Base-by-base conservation (phyloP, 495 filamentous ascomycete species). In the Glarea lozoyensis region DNA sequence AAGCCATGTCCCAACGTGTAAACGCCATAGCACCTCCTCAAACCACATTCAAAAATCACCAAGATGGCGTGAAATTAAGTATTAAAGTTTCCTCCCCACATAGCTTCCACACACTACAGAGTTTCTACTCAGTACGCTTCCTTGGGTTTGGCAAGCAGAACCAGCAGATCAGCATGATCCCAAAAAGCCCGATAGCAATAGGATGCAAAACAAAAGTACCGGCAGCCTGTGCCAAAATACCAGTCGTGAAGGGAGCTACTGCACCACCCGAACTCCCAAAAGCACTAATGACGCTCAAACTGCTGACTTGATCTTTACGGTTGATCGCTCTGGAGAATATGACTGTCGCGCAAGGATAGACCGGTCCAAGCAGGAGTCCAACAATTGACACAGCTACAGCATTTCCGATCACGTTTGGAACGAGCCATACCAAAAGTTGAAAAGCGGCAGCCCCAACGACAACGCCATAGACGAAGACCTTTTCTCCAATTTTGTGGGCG, bases 121-220 rank as follows among this genome's bases (percentile, higher is more conserved):
- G 15, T 15, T 1, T 36, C 33, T 56, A 76, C 37, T 80, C 75
- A 21, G 54, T 67, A 57, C 69, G 66, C 69, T 79, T 82, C 46
- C 60, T 60, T 10, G 65, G 38, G 31, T 49, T 66, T 1, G 81
- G 81, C 44, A 83, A 49, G 2, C 50, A 52, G 32, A 64, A 72
- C 83, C 84, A 92, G 49, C 73, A 78, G 0, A 65, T 60, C 35
- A 77, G 46, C 86, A 93, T 90, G 24, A 72, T 69, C 2, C 63
- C 75, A 65, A 82, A 88, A 50, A 89, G 49, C 2, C 52, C 72
- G 54, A 82, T 73, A 29, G 70, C 75, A 42, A 85, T 71, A 4
- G 84, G 84, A 68, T 89, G 84, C 54, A 92, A 56, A 12, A 90
- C 81, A 54, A 71, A 84, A 1, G 82, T 84, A 0, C 86, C 85